Evolutionary conservation across 75 land plant species (phyloP).

Genomic region (Larix kaempferi): DNA sequence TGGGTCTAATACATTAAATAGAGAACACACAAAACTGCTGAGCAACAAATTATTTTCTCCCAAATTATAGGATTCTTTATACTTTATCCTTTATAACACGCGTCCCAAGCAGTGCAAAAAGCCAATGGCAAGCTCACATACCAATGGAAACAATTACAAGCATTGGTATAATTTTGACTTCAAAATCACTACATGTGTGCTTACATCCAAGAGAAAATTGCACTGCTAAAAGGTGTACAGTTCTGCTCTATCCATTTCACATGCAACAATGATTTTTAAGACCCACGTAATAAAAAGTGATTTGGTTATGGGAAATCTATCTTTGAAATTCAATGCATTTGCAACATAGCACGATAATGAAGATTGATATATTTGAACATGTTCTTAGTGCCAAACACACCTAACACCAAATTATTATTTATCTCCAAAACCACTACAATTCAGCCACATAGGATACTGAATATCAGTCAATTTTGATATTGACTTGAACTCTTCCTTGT

Average conservation of each 20-base stretch:
- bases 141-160: background rate
- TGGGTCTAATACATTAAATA: too few relatives aligned
- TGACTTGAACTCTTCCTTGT: background rate
- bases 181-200: background rate
- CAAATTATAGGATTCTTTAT: too few relatives aligned
- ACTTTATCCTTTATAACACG: background rate
- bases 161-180: background rate
- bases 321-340: background rate
- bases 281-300: background rate
- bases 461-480: background rate
- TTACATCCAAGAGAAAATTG: background rate
- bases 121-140: background rate
- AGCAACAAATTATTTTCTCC: too few relatives aligned
- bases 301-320: background rate
- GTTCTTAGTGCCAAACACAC: background rate
- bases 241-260: background rate
- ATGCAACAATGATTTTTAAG: background rate
- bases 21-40: too few relatives aligned
- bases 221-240: background rate
- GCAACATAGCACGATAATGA: too few relatives aligned
- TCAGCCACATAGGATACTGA: background rate
- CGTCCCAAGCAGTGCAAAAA: slow-evolving; percentile 5
- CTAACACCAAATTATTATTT: background rate
- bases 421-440: background rate
- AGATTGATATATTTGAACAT: background rate